Percentiles rank a stretch among this genome's conserved stretches.
Evolutionary conservation across 2,329 filamentous ascomycete species (phyloP).

Genomic region (Pleurostoma richardsiae): DNA sequence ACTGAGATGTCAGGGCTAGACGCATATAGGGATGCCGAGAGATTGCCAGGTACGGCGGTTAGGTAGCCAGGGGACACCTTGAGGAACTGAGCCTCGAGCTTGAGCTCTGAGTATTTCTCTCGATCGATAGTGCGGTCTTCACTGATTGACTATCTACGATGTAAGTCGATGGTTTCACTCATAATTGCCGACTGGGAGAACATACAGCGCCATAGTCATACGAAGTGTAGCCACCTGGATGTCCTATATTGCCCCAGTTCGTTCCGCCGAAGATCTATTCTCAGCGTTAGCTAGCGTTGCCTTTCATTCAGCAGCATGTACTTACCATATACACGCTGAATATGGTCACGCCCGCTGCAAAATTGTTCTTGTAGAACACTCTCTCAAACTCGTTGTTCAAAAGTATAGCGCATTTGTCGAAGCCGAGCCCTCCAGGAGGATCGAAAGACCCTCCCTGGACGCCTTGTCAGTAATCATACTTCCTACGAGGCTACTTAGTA

Average conservation of each 20-base stretch:
- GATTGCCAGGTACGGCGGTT: slow-evolving; percentile 47
- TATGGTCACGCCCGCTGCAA: slow-evolving; percentile 61
- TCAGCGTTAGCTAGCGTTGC: not conserved
- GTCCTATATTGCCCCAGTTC: slow-evolving; percentile 78
- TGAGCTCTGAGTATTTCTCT: slow-evolving; percentile 77
- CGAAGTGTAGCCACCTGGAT: slow-evolving; percentile 58
- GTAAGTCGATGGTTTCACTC: not conserved
- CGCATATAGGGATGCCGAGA: slow-evolving; percentile 40
- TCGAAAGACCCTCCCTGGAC: slow-evolving; percentile 63
- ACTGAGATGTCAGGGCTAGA: slow-evolving; percentile 52
- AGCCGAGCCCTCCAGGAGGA: slow-evolving; percentile 70
- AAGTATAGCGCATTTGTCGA: slow-evolving; percentile 60
- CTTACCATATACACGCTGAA: slow-evolving; percentile 67
- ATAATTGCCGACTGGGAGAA: not conserved
- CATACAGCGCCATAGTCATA: slow-evolving; percentile 44
- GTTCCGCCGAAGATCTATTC: slow-evolving; percentile 65
- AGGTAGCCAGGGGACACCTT: slow-evolving; percentile 68
- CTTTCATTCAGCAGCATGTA: not conserved
- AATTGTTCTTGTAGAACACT: slow-evolving; percentile 75
- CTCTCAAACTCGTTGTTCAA: slow-evolving; percentile 69
- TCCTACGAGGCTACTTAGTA: not conserved
- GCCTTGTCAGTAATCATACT: not conserved
- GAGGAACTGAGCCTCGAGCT: slow-evolving; percentile 70
- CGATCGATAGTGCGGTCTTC: slow-evolving; percentile 64
- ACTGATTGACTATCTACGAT: slow-evolving; percentile 64